phyloP scores from a whole-genome alignment of 139 green algal species.

The Asterochloris sp. region DNA sequence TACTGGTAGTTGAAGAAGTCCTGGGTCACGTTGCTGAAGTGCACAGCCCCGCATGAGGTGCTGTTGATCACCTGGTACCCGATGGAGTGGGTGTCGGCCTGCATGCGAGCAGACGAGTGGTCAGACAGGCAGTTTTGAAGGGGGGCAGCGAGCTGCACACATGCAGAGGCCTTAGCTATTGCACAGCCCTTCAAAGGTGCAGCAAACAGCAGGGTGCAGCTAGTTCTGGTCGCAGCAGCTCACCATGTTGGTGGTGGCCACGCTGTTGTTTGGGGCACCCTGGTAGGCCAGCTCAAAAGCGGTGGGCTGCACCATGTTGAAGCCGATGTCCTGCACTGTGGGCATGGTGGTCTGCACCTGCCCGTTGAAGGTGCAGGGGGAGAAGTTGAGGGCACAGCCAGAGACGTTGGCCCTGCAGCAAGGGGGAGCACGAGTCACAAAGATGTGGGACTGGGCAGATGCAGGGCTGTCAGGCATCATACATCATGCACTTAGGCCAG shows the following conservation, averaged over 20 bases:
- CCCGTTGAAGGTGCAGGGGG: conserved; percentile 1
- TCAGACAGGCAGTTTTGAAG: neutral
- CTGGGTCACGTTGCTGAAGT: neutral
- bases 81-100: neutral
- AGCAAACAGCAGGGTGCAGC: neutral
- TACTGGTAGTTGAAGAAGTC: neutral
- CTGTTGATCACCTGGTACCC: conserved; percentile 8
- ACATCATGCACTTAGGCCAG: no score
- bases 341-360: neutral
- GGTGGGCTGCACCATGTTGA: neutral
- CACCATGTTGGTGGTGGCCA: neutral
- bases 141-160: no score
- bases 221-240: neutral
- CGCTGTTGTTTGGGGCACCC: neutral
- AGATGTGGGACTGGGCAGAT: neutral
- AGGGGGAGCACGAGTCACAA: no score
- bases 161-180: neutral
- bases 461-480: no score
- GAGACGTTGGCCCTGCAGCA: neutral
- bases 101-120: neutral
- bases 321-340: neutral
- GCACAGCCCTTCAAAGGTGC: neutral
- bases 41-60: neutral
- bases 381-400: neutral
- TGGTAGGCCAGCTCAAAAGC: neutral